Evolutionary conservation across 2,329 filamentous ascomycete species (phyloP), one percentile per base, ranked within the genome.

Genomic region (Chrysoporthe cubensis): DNA sequence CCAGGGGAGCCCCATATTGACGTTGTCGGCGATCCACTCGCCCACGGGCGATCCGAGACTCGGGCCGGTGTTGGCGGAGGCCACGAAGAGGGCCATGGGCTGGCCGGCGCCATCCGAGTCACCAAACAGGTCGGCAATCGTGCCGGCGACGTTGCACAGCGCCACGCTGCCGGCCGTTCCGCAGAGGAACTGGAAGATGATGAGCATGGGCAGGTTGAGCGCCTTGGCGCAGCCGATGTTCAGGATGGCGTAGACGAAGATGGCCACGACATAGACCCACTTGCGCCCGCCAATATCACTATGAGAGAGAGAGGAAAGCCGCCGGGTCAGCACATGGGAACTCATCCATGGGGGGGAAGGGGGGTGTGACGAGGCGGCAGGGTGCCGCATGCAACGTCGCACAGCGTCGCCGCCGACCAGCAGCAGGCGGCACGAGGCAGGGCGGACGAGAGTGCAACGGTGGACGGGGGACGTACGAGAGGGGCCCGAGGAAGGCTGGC

Each of bases 21-120:
- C 62, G 60, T 81, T 80, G 16, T 77, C 76, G 0, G 73, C 73
- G 48, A 82, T 80, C 76, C 77, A 77, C 67, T 78, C 78, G 11
- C 80, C 79, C 46, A 81, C 72, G 1, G 78, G 78, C n/a, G 78
- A 78, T 9, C 80, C 80, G 50, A 81, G 66, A 44, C 76, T 78
- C 13, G 79, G 79, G 6, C 79, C 80, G 43, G 76, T 75, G 66
- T 81, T 81, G 37, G 79, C 79, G 59, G 73, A 75, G 66, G 77
- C 71, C 21, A 81, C 80, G 70, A 81, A 81, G 6, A 81, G 71
- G 14, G 78, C 80, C 80, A 81, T 80, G 16, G 80, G 79, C 71
- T 82, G 80, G 6, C 77, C 78, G 18, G 79, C 78, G 34, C 76
- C 76, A 66, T 79, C 78, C 43, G 75, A 70, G 69, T 79, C 76